These are phyloP conservation scores for Ustilago tritici DNA, from an alignment of 1,284 basidiomycete genomes.

Conservation along the genomic window DNA sequence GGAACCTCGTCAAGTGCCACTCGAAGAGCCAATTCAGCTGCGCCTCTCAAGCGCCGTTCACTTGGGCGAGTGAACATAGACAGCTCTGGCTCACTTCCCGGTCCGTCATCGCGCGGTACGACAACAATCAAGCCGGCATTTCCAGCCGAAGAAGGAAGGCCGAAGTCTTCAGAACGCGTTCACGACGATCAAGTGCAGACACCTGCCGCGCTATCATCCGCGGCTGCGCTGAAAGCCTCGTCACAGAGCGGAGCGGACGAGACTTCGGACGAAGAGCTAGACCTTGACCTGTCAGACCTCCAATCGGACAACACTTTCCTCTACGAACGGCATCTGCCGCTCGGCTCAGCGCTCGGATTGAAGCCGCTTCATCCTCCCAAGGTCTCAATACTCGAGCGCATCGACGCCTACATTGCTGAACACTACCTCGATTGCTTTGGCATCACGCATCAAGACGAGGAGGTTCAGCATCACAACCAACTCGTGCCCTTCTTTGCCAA, in stretches of 20 bases:
- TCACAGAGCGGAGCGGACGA: not conserved
- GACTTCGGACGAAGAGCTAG: constrained; percentile 16
- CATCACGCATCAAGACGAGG: constrained; percentile 31
- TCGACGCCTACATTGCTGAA: constrained; percentile 24
- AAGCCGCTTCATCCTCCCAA: not conserved
- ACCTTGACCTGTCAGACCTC: constrained; percentile 27
- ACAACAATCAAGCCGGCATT: not conserved
- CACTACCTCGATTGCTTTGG: constrained; percentile 43
- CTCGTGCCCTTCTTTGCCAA: constrained; percentile 30
- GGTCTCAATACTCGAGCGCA: constrained; percentile 11
- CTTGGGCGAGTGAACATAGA: constrained; percentile 16
- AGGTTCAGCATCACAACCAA: constrained; percentile 23
- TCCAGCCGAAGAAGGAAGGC: no score
- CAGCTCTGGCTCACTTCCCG: not conserved
- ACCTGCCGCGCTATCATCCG: not conserved
- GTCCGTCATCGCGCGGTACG: not conserved
- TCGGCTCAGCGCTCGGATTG: constrained; percentile 28
- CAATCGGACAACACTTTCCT: constrained; percentile 33
- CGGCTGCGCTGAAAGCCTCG: not conserved
- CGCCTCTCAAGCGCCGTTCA: constrained; percentile 33
- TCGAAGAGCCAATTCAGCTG: constrained; percentile 13
- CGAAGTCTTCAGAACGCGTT: no score
- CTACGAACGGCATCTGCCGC: constrained; percentile 14
- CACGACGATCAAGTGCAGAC: not conserved
- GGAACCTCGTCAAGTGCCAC: constrained; percentile 11